These are phyloP conservation scores for Trichoderma sp. DNA, from an alignment of 2,329 filamentous ascomycete species.

Conservation along the genomic window DNA sequence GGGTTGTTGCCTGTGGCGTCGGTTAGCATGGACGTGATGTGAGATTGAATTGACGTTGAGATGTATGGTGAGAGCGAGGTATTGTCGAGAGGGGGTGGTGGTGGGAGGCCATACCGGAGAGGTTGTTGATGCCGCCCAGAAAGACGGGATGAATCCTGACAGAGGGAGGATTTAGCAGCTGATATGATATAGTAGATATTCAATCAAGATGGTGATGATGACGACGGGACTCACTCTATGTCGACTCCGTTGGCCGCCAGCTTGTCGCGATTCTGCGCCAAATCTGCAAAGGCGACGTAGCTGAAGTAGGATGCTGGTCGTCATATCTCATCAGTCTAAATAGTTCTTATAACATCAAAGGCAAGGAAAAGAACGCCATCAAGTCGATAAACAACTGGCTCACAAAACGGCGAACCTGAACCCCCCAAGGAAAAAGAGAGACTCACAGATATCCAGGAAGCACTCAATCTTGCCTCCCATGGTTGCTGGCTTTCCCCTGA, in stretches of 20 bases:
- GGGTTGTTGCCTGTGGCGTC: constrained; percentile 65
- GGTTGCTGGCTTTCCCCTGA: neutral
- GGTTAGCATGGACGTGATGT: neutral
- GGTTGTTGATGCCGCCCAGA: constrained; percentile 66
- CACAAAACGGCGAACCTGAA: neutral
- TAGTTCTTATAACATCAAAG: neutral
- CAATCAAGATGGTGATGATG: neutral
- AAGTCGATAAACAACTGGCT: neutral
- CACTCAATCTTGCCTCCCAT: constrained; percentile 66
- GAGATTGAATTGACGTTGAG: too few species aligned
- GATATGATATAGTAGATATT: neutral
- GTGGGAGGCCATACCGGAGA: constrained; percentile 49
- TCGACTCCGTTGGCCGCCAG: constrained; percentile 62
- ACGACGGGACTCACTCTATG: constrained; percentile 59
- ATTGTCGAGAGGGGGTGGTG: neutral
- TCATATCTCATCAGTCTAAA: neutral
- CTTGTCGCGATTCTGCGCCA: constrained; percentile 57
- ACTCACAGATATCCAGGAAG: constrained; percentile 67
- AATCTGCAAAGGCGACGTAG: constrained; percentile 59
- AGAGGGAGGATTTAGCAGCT: neutral
- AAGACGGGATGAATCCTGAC: constrained; percentile 70
- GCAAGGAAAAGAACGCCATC: neutral
- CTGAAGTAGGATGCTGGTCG: constrained; percentile 64
- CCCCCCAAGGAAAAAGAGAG: neutral
- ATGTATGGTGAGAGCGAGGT: too few species aligned